phyloP scores from a whole-genome alignment of 768 basidiomycete species.

The Boletus rubropictus region DNA sequence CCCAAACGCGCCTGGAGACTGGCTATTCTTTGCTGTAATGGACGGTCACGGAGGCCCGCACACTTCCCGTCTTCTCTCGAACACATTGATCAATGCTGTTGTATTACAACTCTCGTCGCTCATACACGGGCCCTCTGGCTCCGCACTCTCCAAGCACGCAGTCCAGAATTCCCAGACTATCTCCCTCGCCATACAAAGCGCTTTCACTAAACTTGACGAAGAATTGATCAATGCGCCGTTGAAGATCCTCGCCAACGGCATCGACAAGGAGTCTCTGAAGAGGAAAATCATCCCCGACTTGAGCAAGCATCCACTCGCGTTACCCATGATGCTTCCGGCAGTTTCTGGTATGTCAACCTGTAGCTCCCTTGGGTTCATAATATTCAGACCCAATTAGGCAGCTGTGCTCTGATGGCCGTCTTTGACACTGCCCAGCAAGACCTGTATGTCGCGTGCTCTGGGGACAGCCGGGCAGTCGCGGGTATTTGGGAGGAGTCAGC shows the following conservation, averaged over 20 bases:
- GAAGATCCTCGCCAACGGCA: constrained; percentile 54
- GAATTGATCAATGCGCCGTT: constrained; percentile 78
- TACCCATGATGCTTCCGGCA: constrained; percentile 75
- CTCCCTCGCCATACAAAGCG: constrained; percentile 62
- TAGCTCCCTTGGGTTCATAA: background rate
- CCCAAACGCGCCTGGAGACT: constrained; percentile 57
- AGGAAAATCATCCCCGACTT: constrained; percentile 56
- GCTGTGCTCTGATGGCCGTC: constrained; percentile 84
- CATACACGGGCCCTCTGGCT: constrained; percentile 30
- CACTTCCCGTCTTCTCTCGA: constrained; percentile 80
- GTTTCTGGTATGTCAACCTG: constrained; percentile 50
- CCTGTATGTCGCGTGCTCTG: constrained; percentile 86
- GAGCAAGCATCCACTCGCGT: constrained; percentile 63
- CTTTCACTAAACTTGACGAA: constrained; percentile 79
- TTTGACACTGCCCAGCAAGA: constrained; percentile 80
- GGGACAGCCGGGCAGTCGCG: constrained; percentile 93
- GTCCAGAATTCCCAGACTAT: constrained; percentile 48
- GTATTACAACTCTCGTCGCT: constrained; percentile 65
- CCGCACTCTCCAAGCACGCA: constrained; percentile 33
- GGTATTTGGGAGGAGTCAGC: constrained; percentile 76
- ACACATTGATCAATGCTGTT: constrained; percentile 79
- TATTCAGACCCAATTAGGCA: constrained; percentile 44
- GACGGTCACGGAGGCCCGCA: constrained; percentile 85
- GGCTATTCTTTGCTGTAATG: constrained; percentile 84
- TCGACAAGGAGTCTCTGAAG: constrained; percentile 47